A percentile compares a stretch with the other conserved stretches of the same genome.
These are phyloP conservation scores for Pichia kluyveri DNA, from an alignment of 805 yeast species.

Conservation along the genomic window DNA sequence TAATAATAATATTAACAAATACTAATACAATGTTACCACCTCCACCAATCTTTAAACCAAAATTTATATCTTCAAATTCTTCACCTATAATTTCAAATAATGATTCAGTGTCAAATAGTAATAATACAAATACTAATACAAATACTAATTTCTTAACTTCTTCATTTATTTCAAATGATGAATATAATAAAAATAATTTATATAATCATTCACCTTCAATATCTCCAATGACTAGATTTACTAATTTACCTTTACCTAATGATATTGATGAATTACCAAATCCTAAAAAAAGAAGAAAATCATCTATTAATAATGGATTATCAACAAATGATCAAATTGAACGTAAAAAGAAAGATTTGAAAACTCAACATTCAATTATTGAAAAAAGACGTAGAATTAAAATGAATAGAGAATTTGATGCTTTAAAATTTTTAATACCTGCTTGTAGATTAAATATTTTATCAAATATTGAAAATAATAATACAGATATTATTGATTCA, in stretches of 20 bases:
- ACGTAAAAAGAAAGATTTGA: constrained; percentile 37
- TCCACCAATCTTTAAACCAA: constrained; percentile 39
- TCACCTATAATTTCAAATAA: constrained; percentile 24
- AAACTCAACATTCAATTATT: constrained; percentile 63
- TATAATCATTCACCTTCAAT: constrained; percentile 25
- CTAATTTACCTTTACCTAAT: constrained; percentile 13
- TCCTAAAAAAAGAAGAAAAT: constrained; percentile 20
- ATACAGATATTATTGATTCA: constrained; percentile 20
- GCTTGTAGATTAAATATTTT: constrained; percentile 52
- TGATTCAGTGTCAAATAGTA: neutral
- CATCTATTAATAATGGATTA: constrained; percentile 9
- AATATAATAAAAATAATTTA: constrained; percentile 14
- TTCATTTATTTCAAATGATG: constrained; percentile 22
- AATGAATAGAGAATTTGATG: constrained; percentile 77
- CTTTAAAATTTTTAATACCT: constrained; percentile 67
- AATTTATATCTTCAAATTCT: constrained; percentile 23
- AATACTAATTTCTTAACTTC: constrained; percentile 20
- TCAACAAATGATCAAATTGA: constrained; percentile 26
- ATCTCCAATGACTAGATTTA: constrained; percentile 23
- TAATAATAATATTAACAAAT: too few relatives aligned
- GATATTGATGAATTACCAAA: neutral
- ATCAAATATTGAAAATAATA: constrained; percentile 14
- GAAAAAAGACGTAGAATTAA: constrained; percentile 72
- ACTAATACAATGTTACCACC: constrained; percentile 28
- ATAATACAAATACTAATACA: neutral